A percentile compares a stretch with the other conserved stretches of the same genome.
Conservation (phyloP, 352 stramenopile genomes). For the Aphanomyces euteiches region DNA sequence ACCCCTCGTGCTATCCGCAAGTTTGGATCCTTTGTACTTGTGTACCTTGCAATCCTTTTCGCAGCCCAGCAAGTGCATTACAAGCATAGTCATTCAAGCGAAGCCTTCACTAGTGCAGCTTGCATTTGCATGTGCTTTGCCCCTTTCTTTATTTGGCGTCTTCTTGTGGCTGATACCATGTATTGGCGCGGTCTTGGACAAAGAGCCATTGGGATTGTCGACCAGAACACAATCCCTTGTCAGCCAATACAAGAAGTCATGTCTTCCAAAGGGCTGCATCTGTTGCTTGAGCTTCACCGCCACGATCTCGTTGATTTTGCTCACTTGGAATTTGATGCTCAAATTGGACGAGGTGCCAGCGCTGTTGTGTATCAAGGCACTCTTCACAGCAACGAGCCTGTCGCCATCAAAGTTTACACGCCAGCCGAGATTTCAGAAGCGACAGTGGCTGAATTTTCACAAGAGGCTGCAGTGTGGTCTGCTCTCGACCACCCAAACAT, state of each 20-base stretch:
- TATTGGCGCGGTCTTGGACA: conserved; percentile 64
- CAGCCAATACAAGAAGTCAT: conserved; percentile 35
- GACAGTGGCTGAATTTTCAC: conserved; percentile 72
- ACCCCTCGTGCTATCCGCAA: conserved; percentile 37
- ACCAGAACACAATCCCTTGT: background rate
- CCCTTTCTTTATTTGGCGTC: conserved; percentile 65
- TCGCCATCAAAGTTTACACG: conserved; percentile 80
- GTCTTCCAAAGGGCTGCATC: conserved; percentile 33
- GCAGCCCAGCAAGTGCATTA: conserved; percentile 45
- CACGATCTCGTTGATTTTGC: conserved; percentile 31
- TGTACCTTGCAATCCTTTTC: conserved; percentile 41
- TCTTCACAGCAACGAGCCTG: conserved; percentile 47
- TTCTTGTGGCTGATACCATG: conserved; percentile 65
- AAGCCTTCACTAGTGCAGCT: conserved; percentile 41
- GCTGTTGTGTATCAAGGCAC: conserved; percentile 60
- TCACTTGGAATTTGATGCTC: conserved; percentile 15
- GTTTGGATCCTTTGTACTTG: conserved; percentile 35
- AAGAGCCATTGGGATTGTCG: conserved; percentile 42
- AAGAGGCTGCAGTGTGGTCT: conserved; percentile 70
- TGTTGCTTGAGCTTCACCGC: conserved; percentile 29
- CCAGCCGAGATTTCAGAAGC: conserved; percentile 53
- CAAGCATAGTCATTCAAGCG: conserved; percentile 12
- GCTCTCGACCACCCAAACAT: conserved; percentile 75
- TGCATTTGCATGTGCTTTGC: conserved; percentile 52
- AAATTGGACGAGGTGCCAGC: conserved; percentile 41